These are phyloP conservation scores for Candida andamanensis DNA, from an alignment of 805 yeast genomes.

Conservation along the genomic window DNA sequence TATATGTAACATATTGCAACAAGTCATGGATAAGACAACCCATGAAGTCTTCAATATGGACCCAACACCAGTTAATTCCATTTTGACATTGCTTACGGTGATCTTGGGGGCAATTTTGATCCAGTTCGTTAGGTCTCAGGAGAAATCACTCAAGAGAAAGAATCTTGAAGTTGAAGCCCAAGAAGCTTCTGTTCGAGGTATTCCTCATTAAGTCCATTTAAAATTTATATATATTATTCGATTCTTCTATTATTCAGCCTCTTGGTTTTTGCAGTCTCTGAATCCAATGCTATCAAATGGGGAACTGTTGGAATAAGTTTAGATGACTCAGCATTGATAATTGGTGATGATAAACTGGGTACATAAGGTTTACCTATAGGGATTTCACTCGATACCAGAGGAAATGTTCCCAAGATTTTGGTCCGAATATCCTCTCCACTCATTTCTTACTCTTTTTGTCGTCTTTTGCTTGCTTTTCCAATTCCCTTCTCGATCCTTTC, in stretches of 20 bases:
- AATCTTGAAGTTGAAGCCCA: slow-evolving; percentile 61
- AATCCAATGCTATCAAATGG: slow-evolving; percentile 11
- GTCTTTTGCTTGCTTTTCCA: slow-evolving; percentile 58
- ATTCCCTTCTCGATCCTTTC: slow-evolving; percentile 82
- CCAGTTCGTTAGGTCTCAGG: slow-evolving; percentile 39
- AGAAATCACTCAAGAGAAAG: slow-evolving; percentile 40
- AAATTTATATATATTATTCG: not conserved
- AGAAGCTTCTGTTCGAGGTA: slow-evolving; percentile 44
- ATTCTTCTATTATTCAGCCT: not conserved
- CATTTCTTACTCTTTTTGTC: too few relatives aligned
- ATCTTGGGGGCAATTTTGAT: slow-evolving; percentile 46
- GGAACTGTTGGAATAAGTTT: too few relatives aligned
- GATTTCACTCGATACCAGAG: too few relatives aligned
- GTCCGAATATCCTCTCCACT: too few relatives aligned
- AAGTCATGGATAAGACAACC: slow-evolving; percentile 62
- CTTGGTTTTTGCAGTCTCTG: slow-evolving; percentile 2
- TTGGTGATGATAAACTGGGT: too few relatives aligned
- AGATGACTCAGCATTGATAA: too few relatives aligned
- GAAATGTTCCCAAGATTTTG: too few relatives aligned
- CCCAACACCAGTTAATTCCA: slow-evolving; percentile 71
- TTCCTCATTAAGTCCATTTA: slow-evolving; percentile 30
- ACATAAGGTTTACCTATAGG: too few relatives aligned
- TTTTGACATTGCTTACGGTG: slow-evolving; percentile 50
- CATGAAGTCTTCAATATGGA: slow-evolving; percentile 64
- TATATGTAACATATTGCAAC: slow-evolving; percentile 68